Percentiles rank a stretch among this genome's conserved stretches.
Conservation (phyloP, 2,329 filamentous ascomycete species). For the Cercospora canescens region DNA sequence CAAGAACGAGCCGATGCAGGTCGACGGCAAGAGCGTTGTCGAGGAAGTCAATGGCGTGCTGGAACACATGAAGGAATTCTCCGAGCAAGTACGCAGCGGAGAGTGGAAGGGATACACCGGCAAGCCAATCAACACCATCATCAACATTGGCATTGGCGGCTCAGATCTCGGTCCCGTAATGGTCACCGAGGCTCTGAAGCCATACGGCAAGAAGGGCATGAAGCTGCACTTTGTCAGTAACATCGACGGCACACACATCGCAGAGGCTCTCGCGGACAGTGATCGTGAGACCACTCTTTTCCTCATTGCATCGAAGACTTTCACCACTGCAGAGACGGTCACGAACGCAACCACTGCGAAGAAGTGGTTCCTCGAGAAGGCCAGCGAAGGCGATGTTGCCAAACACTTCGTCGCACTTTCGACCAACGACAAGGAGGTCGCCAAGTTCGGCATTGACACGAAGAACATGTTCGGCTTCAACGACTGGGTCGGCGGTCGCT, state of each 20-base stretch:
- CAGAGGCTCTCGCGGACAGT: conserved; percentile 83
- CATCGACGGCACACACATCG: conserved; percentile 97
- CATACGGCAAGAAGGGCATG: conserved; percentile 82
- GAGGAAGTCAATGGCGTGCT: conserved; percentile 89
- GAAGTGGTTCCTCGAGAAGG: conserved; percentile 87
- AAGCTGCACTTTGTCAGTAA: conserved; percentile 99
- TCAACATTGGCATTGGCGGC: conserved; percentile 98
- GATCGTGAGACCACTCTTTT: conserved; percentile 99
- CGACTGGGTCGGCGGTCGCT: conserved; percentile 96
- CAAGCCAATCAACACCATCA: conserved; percentile 93
- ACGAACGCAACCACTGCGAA: conserved; percentile 98
- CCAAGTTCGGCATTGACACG: conserved; percentile 97
- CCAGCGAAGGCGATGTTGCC: conserved; percentile 73
- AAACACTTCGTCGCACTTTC: conserved; percentile 99
- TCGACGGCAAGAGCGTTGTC: conserved; percentile 91
- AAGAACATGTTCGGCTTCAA: conserved; percentile 99
- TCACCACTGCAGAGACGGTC: conserved; percentile 95
- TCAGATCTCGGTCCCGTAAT: conserved; percentile 98
- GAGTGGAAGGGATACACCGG: conserved; percentile 97
- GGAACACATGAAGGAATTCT: conserved; percentile 98
- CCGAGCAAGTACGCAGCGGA: conserved; percentile 88
- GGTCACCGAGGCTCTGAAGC: conserved; percentile 96
- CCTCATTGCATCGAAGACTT: conserved; percentile 98
- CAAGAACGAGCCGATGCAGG: conserved; percentile 75
- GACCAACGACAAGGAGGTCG: conserved; percentile 91